Conservation (phyloP, 805 yeast genomes). For the Naumovozyma dairenensis region DNA sequence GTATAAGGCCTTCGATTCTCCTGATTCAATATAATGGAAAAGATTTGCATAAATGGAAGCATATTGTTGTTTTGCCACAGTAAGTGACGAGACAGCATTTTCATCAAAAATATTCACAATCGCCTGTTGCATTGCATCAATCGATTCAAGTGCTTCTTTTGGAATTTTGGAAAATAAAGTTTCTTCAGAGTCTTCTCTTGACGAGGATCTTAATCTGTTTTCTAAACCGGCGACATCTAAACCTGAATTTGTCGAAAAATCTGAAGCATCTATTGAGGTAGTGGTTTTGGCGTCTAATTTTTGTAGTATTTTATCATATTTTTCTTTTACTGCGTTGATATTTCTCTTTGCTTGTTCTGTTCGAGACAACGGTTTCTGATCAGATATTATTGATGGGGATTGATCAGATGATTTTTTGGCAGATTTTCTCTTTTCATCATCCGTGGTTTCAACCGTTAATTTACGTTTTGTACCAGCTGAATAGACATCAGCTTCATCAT, state of each 20-base stretch:
- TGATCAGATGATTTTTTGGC: neutral
- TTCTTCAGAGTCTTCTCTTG: conserved; percentile 25
- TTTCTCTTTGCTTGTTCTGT: neutral
- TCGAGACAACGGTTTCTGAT: neutral
- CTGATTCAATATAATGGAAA: conserved; percentile 59
- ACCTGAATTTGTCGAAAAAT: neutral
- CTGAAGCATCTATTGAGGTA: neutral
- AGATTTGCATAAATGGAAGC: conserved; percentile 54
- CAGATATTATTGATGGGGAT: neutral
- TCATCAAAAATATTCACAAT: conserved; percentile 29
- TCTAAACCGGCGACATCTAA: conserved; percentile 13
- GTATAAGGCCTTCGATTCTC: conserved; percentile 73
- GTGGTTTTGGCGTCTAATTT: too few relatives aligned
- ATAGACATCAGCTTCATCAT: neutral
- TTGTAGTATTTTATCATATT: neutral
- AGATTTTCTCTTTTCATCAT: neutral
- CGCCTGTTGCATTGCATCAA: conserved; percentile 32
- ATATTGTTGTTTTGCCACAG: conserved; percentile 80
- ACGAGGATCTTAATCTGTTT: conserved; percentile 30
- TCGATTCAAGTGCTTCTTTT: conserved; percentile 31
- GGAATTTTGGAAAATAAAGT: conserved; percentile 24
- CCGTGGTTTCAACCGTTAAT: neutral
- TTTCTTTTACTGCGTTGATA: neutral
- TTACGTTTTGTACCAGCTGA: conserved; percentile 1
- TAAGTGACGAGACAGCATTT: conserved; percentile 39